Base-by-base conservation (phyloP, 805 yeast genomes). In the Sugiyamaella mastotermitis region DNA sequence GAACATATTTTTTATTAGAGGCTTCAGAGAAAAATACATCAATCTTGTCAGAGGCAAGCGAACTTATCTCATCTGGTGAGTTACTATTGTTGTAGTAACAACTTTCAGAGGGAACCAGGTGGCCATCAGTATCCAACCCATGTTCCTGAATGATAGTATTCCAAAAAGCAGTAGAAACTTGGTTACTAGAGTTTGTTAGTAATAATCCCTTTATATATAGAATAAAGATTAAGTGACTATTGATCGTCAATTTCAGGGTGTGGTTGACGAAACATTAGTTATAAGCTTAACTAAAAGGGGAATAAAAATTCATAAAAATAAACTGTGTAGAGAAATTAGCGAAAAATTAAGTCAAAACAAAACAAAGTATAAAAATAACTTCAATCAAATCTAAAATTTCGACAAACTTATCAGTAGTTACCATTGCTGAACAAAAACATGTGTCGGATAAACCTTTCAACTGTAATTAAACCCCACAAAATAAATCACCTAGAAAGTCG, bases 11-110 rank as follows among this genome's bases (percentile, higher is more conserved):
- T 20, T 85, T 85, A 31, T 83, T 76, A 42, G 79, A 71, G 8
- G 95, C 95, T 48, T 66, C 66, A 37, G 81, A 83, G 70, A 83
- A 87, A 62, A 86, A 87, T 42, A 87, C 95, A 56, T 80, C 81
- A 50, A 87, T 68, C 45, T 80, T 78, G 46, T 64, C 68, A 14
- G 52, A 52, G 34, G 53, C 57, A 11, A 45, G 41, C 17, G 47
- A 48, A 31, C 45, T 42, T n/a, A n/a, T n/a, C n/a, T n/a, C n/a
- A n/a, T n/a, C n/a, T n/a, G 50, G 37, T n/a, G 55, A 56, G 31
- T 53, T 58, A 39, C 46, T 47, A 35, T 51, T 53, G 5, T 35
- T 35, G 18, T 35, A 35, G 32, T 35, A 35, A 11, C 18, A 14
- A 14, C 14, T 13, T n/a, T 40, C 39, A 9, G 35, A 38, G 19